Base-by-base conservation (phyloP, 192 early-diverging fungal genomes). In the Podila verticillata region DNA sequence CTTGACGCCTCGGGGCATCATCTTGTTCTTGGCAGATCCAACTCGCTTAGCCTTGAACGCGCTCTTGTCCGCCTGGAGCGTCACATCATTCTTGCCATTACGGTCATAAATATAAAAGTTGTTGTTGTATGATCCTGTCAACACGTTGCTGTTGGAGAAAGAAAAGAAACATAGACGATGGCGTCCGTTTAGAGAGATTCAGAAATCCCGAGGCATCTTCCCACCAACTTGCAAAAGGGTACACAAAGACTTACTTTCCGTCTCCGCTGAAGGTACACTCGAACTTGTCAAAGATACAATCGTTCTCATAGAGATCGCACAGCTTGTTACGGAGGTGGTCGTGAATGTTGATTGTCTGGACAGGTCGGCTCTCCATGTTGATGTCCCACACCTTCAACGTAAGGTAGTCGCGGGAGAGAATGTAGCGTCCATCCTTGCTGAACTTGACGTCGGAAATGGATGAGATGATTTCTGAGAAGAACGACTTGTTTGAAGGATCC, bases 211-310 rank as follows among this genome's bases (percentile, higher is more conserved):
- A 15, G 39, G 17, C 39, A 3, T 15, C 39, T 36, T 36, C 9
- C 35, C 35, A 36, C n/a, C 72, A 39, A 56, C 15, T 73, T 29
- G 28, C 61, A 12, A 48, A 31, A 19, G n/a, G n/a, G 12, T 24
- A 65, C 13, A 47, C 17, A 30, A 44, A 44, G 4, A 88, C 93
- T 59, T 91, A 97, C 93, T 88, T 87, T 81, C 96, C 96, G 82
- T 97, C 92, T 39, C 96, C 97, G 83, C 95, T 96, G 72, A 98
- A 96, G 44, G 91, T 96, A 87, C 97, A 98, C 85, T 99, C 98
- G 72, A 99, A 99, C 87, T 99, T 99, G 90, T 99, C 98, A 88
- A 99, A 99, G 82, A 99, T 99, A 82, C 96, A 97, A 84, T 99
- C 98, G 86, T 98, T 99, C 75, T 99, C 98, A 88, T 99, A 99